Base-by-base conservation (phyloP, 2,329 filamentous ascomycete species). In the Tolypocladium cylindrosporum region DNA sequence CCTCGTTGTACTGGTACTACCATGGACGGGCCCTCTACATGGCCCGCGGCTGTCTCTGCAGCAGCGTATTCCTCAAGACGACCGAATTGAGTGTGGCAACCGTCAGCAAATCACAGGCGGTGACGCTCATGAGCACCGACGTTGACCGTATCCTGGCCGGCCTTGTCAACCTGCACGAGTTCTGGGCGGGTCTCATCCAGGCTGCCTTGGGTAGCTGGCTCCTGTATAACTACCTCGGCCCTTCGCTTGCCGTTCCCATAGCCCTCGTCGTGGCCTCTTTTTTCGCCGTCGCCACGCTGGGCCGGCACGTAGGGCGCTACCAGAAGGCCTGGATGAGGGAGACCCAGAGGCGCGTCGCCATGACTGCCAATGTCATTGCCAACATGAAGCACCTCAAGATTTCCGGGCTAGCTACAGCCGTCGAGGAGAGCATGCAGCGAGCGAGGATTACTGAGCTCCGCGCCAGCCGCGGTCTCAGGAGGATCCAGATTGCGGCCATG, bases 121-220 rank as follows among this genome's bases (percentile, higher is more conserved):
- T 80, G 50, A 79, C 77, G 0, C 67, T 79, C 3, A 80, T 80
- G 77, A 77, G 71, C 57, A 71, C 75, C 4, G 78, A 81, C 54
- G 67, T 79, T 11, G 77, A 79, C 58, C 69, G 72, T 6, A 72
- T 79, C 3, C 63, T 69, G 2, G 51, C 62, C 0, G 76, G 73
- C 0, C 65, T 71, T 4, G 57, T 63, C 4, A 61, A 57, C 1
- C 57, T 76, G 39, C 78, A 79, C 53, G 72, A 77, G 34, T 58
- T 73, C 5, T 78, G 75, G 76, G 73, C 69, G 0, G 72, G 65
- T 43, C 55, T 68, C 0, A 59, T 79, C 1, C 73, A 81, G 60
- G 71, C 77, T 4, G 72, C 64, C 5, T 56, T 82, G 1, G 75
- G 74, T 0, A 74, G 74, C 54, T 83, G 72, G 65, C 68, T 83